phyloP scores from a whole-genome alignment of 495 filamentous ascomycete genomes.

The Aspergillus leporis region DNA sequence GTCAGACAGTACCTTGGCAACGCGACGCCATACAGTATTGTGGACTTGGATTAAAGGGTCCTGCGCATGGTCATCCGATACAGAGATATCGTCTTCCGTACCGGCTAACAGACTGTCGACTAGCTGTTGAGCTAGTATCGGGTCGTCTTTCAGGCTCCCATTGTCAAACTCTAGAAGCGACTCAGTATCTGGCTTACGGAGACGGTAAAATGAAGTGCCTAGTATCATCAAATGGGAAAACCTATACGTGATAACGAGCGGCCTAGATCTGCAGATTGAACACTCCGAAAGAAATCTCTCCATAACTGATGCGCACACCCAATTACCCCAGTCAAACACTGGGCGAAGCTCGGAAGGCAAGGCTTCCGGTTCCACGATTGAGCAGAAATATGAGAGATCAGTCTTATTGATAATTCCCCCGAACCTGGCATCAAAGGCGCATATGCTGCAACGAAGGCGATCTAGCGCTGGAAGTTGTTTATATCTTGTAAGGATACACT shows the following conservation, averaged over 20 bases:
- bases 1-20: conserved; percentile 11
- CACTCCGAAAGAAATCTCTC: neutral
- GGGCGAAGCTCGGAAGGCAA: conserved; percentile 22
- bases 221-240: conserved; percentile 32
- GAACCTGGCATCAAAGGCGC: conserved; percentile 12
- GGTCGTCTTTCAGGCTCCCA: conserved; percentile 25
- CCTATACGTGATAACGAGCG: conserved; percentile 11
- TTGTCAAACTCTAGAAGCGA: conserved; percentile 32
- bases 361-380: conserved; percentile 27
- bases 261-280: neutral
- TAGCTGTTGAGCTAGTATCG: conserved; percentile 20
- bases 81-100: conserved; percentile 12
- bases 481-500: neutral
- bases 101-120: conserved; percentile 24
- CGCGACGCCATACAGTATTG: conserved; percentile 23
- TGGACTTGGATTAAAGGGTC: conserved; percentile 19
- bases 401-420: conserved; percentile 11
- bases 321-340: conserved; percentile 35
- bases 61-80: neutral
- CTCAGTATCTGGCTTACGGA: neutral
- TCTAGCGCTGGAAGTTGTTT: neutral
- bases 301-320: conserved; percentile 19
- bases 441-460: conserved; percentile 13
- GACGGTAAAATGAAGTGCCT: neutral
- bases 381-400: conserved; percentile 20